Evolutionary conservation across 2,329 filamentous ascomycete species (phyloP), one percentile per base, ranked within the genome.

Genomic region (Neonectria hederae): DNA sequence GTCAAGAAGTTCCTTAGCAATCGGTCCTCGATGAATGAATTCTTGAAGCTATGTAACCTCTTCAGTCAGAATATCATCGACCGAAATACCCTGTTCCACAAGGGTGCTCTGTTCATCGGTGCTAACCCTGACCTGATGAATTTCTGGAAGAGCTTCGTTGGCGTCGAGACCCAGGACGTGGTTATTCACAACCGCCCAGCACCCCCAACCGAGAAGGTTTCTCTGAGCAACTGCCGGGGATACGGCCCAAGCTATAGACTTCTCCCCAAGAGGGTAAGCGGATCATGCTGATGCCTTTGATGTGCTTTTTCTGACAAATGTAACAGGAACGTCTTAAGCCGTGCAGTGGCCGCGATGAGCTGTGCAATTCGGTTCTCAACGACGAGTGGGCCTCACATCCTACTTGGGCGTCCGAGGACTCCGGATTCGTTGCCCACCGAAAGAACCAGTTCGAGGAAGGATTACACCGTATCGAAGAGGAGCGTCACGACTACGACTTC

Each of bases 351-450:
- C 92, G 96, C 49, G 96, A 99, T 75, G 94, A 97, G 77, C 90
- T 99, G 71, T 99, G 96, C 81, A 91, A 93, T 70, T 90, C 91
- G 24, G 95, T 99, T 0, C 84, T 99, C 59, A 99, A 99, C 70
- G 96, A 99, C 72, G 93, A 97, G 71, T 99, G 96, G 96, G 96
- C 96, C 2, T 98, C 95, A 26, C 96, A 99, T 80, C 96, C 96
- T 4, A 99, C 96, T 0, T 99, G 96, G 96, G 96, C 95, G 1
- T 98, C 95, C 1, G 96, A 99, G 79, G 96, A 99, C 76, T 97
- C 93, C 48, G 96, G 96, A 0, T 99, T 99, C 73, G 95, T 99
- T 64, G 96, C 96, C 13, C 96, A 99, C 80, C 89, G 95, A 66
- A 99, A 99, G 86, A 99, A 99, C 73, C 89, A 91, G 59, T 97